Conservation (phyloP, 805 yeast species). For the Kazachstania martiniae region DNA sequence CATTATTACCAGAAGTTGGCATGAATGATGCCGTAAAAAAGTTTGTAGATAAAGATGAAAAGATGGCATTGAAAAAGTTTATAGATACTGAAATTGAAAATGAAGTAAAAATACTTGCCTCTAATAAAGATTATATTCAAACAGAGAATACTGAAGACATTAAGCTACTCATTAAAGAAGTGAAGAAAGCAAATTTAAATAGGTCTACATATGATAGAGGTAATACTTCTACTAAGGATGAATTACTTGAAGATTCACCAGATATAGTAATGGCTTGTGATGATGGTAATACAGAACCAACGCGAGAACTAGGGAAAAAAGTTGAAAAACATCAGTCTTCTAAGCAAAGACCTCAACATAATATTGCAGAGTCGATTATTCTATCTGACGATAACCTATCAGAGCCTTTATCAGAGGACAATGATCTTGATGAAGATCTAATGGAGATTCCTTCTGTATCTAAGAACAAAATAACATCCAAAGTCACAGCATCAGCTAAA, state of each 20-base stretch:
- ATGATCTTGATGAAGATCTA: neutral
- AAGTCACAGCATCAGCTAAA: no score
- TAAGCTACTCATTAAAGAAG: slow-evolving; percentile 33
- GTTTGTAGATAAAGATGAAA: slow-evolving; percentile 78
- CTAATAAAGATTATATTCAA: slow-evolving; percentile 31
- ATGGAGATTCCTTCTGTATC: no score
- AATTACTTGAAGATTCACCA: neutral
- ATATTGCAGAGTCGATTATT: no score
- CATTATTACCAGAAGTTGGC: slow-evolving; percentile 65
- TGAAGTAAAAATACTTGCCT: slow-evolving; percentile 39
- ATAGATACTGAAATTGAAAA: slow-evolving; percentile 44
- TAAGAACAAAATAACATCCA: no score
- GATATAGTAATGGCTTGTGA: no score
- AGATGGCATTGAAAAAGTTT: slow-evolving; percentile 52
- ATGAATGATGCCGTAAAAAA: slow-evolving; percentile 60
- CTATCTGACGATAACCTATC: no score
- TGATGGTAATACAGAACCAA: no score
- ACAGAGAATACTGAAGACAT: slow-evolving; percentile 34
- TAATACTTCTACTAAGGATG: slow-evolving; percentile 1
- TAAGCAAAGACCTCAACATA: no score
- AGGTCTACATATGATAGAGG: slow-evolving; percentile 4
- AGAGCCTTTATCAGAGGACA: no score
- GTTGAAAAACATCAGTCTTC: no score
- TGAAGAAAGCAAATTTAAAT: slow-evolving; percentile 27
- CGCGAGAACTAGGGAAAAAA: neutral